Evolutionary conservation across 1,284 basidiomycete species (phyloP), one percentile per base, ranked within the genome.

Genomic region (Microbotryum intermedium): DNA sequence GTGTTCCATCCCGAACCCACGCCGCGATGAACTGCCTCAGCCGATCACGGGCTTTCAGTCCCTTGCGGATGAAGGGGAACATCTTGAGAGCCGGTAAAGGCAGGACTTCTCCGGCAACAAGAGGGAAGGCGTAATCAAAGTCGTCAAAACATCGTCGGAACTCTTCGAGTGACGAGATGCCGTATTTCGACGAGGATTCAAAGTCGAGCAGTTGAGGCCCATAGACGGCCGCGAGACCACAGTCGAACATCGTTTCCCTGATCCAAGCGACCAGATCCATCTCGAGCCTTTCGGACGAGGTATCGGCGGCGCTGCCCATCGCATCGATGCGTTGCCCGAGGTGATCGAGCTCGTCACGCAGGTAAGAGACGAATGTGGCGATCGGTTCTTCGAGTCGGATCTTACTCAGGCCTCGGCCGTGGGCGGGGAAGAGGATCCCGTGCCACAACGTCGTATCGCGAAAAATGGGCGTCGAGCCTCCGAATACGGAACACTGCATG

Each of bases 81-180:
- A 53, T 55, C 61, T 42, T 49, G 30, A 39, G 70, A 4, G 55
- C 67, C 3, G 26, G 59, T 51, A 48, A 45, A 57, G 49, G 71
- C 60, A 55, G 39, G 20, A 70, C 51, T 13, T 66, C 70, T 18
- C 72, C 67, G 6, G 66, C 67, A 10, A 75, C 58, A 23, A 75
- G 58, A 20, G 71, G 74, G 57, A 76, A 72, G 3, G 64, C 57
- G 11, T 58, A 53, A 58, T 77, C 75, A 55, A 76, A 77, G 10
- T 50, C 59, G 21, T 55, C 54, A 58, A 74, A 73, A 9, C 52
- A 49, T 11, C n/a, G 8, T 42, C 52, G 53, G 21, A 64, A 49
- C 18, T 49, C 56, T 2, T 53, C 46, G 20, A 54, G 47, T 11
- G 21, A 9, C 13, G 60, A 43, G 4, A 59, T 54, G 10, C 57